Conservation (phyloP, 768 basidiomycete species). For the Trametes cinnabarina region DNA sequence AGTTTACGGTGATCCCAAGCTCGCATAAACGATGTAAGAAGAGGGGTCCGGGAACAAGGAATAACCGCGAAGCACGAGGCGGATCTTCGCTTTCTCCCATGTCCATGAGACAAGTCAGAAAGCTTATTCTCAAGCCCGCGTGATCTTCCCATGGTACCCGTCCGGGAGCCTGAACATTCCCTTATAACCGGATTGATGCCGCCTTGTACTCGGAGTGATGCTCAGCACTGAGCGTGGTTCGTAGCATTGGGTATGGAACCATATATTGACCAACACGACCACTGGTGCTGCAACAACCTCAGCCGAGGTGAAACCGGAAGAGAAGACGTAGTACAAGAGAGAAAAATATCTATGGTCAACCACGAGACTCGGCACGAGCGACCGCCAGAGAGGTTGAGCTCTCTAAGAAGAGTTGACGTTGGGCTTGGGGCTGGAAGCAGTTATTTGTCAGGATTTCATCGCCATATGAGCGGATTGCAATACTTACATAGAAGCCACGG, state of each 20-base stretch:
- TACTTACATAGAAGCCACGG: constrained; percentile 33
- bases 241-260: no score
- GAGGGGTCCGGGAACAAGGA: background rate
- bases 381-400: background rate
- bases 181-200: background rate
- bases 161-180: background rate
- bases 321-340: background rate
- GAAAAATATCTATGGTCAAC: background rate
- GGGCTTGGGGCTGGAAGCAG: constrained; percentile 3
- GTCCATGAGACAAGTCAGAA: constrained; percentile 2
- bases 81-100: background rate
- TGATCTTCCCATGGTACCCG: background rate
- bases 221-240: no score
- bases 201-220: no score
- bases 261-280: background rate
- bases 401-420: background rate
- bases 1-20: no score
- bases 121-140: background rate
- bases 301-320: background rate
- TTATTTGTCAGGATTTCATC: background rate
- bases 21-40: no score
- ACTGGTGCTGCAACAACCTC: constrained; percentile 3
- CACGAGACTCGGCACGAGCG: constrained; percentile 1
- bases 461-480: background rate
- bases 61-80: background rate